Conservation (phyloP, 768 basidiomycete genomes). For the Dacryopinax primogenitus region DNA sequence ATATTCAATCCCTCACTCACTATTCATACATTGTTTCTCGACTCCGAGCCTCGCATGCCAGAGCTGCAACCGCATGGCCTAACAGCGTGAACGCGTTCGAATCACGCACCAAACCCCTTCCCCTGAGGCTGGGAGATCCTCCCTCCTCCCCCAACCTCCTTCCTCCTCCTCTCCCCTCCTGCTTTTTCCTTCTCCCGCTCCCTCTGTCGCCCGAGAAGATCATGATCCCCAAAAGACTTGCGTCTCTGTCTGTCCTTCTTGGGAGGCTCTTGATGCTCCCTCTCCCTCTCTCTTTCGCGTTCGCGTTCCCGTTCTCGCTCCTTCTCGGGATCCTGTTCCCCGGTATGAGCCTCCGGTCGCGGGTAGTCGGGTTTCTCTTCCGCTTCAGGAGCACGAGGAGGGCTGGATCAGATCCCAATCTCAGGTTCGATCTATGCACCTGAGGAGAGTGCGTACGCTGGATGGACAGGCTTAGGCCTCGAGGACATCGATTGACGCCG, state of each 20-base stretch:
- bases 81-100: no score
- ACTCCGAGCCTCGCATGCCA: no score
- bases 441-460: neutral
- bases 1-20: no score
- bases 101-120: neutral
- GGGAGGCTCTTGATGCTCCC: no score
- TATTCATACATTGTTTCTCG: no score
- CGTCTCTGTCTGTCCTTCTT: neutral
- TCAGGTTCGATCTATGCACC: neutral
- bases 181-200: neutral
- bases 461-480: neutral
- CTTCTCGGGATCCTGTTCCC: neutral
- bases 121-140: neutral
- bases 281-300: neutral
- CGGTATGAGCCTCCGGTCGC: neutral
- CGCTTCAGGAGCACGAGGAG: neutral
- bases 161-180: neutral
- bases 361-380: neutral
- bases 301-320: neutral
- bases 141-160: neutral
- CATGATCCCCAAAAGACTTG: neutral
- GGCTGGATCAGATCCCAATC: neutral
- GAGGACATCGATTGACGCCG: neutral
- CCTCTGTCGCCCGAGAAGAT: neutral
- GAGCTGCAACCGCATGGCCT: no score